Conservation (phyloP, 768 basidiomycete genomes). For the Lenzites betulinus region DNA sequence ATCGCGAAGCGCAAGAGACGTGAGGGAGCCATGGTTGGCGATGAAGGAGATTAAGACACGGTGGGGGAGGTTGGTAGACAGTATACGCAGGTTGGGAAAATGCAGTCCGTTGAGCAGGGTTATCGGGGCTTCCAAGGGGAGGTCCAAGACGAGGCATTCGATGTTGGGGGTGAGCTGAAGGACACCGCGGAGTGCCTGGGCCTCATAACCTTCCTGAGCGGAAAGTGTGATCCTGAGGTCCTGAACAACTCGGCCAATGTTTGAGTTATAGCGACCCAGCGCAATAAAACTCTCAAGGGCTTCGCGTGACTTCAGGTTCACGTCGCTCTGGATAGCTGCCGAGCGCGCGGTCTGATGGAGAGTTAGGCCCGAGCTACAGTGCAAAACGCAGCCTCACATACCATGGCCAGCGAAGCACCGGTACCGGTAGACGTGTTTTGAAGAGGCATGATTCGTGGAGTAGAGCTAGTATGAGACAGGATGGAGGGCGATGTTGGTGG, state of each 20-base stretch:
- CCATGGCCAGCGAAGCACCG: too few relatives aligned
- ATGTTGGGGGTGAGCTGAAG: background rate
- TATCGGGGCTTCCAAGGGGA: background rate
- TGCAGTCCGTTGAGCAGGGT: background rate
- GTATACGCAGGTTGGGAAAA: background rate
- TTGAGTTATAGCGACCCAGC: background rate
- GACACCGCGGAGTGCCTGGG: background rate
- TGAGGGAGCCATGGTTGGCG: background rate
- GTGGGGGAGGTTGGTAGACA: constrained; percentile 5
- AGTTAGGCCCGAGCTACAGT: too few relatives aligned
- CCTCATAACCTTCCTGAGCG: background rate
- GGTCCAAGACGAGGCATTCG: background rate
- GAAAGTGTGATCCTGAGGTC: background rate
- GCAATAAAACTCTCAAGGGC: background rate
- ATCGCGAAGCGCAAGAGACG: background rate
- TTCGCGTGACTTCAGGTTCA: too few relatives aligned
- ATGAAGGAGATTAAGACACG: background rate
- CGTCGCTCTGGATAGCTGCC: too few relatives aligned
- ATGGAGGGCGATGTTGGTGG: too few relatives aligned
- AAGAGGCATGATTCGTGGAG: too few relatives aligned
- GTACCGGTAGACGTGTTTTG: too few relatives aligned
- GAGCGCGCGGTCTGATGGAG: too few relatives aligned
- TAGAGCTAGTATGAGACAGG: too few relatives aligned
- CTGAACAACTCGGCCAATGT: background rate
- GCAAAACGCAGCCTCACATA: too few relatives aligned